phyloP scores from a whole-genome alignment of 352 stramenopile genomes.

The Phytophthora pluvialis region DNA sequence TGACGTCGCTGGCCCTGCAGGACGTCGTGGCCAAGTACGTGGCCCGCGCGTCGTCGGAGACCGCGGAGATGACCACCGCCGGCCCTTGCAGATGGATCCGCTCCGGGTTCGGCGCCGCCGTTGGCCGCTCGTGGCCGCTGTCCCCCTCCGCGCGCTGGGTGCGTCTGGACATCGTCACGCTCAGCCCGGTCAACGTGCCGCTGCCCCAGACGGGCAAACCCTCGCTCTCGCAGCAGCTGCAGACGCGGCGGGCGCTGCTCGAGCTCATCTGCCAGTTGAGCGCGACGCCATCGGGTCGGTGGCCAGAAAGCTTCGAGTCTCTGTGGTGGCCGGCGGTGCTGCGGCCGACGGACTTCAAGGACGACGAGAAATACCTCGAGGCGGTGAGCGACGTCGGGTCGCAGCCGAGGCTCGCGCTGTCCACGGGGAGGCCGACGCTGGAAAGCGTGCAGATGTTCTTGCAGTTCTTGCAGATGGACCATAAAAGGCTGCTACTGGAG shows the following conservation, averaged over 20 bases:
- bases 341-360: slow-evolving; percentile 10
- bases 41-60: slow-evolving; percentile 1
- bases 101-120: slow-evolving; percentile 6
- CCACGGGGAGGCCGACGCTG: slow-evolving; percentile 19
- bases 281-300: slow-evolving; percentile 18
- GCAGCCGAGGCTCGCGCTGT: slow-evolving; percentile 19
- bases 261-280: slow-evolving; percentile 29
- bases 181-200: background rate
- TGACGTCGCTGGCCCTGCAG: slow-evolving; percentile 14
- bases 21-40: slow-evolving; percentile 31
- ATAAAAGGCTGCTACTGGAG: background rate
- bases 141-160: slow-evolving; percentile 23
- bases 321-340: slow-evolving; percentile 29
- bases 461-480: slow-evolving; percentile 27
- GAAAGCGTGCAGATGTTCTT: slow-evolving; percentile 28
- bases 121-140: slow-evolving; percentile 20
- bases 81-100: slow-evolving; percentile 1
- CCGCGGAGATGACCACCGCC: background rate
- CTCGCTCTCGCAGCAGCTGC: slow-evolving; percentile 16
- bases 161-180: slow-evolving; percentile 13
- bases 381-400: slow-evolving; percentile 8
- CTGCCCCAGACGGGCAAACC: background rate
- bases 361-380: slow-evolving; percentile 25
- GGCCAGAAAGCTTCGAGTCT: slow-evolving; percentile 26
- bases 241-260: slow-evolving; percentile 18